Evolutionary conservation across 192 early-diverging fungal species (phyloP), one percentile per base, ranked within the genome.

Genomic region (Thamnidium elegans): DNA sequence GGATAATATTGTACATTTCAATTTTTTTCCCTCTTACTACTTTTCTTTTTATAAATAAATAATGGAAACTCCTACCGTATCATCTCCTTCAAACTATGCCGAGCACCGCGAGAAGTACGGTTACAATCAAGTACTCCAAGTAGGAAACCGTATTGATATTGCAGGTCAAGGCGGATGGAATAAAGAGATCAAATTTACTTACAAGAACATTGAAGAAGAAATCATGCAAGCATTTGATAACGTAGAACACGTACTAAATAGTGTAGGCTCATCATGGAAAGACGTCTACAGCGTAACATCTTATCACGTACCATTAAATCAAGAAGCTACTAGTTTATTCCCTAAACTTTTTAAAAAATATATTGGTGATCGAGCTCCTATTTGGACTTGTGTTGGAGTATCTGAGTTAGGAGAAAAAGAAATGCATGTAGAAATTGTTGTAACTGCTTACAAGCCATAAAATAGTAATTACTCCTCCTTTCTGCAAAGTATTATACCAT

Each of bases 381-480:
- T 43, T 13, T 59, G 39, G 58, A 59, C 58, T 0, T 59, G 39
- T 21, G 43, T 59, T 23, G 58, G 58, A 44, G 58, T 45, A 21
- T 2, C 9, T 21, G 43, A 59, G 26, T 26, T 59, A 23, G 58
- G 58, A 11, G 36, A 44, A 7, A 19, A 43, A 14, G 58, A 59
- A 59, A 59, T 59, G 58, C 17, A 59, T 45, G 39, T 59, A 13
- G 58, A 59, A 21, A 45, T 59, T 21, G 42, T 44, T 3, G 58
- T 59, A 13, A 45, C 58, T 13, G 58, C 20, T 3, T 48, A 39
- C 36, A 9, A 39, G 9, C 5, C 36, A 9, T 39, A 39, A 6
- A 39, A 39, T 39, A 39, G 26, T 26, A 26, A 26, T 26, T 26
- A 26, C 3, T 39, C 36, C 9, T 39, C 9, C 9, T 39, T 39